Evolutionary conservation across 1,284 basidiomycete species (phyloP), one percentile per base, ranked within the genome.

Genomic region (Moesziomyces parantarcticus): DNA sequence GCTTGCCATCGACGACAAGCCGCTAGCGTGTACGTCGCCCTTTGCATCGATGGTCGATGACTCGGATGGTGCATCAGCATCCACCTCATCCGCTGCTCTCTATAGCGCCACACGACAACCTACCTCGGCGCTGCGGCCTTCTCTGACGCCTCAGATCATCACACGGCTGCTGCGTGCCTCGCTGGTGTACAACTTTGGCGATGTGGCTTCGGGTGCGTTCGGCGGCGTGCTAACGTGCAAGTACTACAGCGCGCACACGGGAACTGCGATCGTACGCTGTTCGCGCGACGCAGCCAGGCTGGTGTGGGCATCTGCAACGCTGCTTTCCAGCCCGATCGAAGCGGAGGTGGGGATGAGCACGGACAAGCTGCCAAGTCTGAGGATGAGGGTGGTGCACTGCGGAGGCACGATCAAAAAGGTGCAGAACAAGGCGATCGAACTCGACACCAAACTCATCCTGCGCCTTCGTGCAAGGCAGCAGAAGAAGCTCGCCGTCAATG

Each of bases 361-460:
- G 21, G n/a, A 10, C n/a, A 46, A 22, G 21, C 5, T 11, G 23
- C 22, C 63, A 9, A 43, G 52, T n/a, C 20, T 74, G 34, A 50
- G 75, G 41, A 64, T 74, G 6, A 40, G 67, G 13, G 71, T 74
- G 39, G 51, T 68, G 5, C 75, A 75, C 20, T 66, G 65, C 40
- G 71, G 71, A 25, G 75, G 75, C 2, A 77, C 75, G 10, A 72
- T 77, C 64, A 77, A 77, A 34, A 77, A 77, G 65, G 51, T 70
- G 7, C 75, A 77, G 49, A 60, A 61, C 52, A 63, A 67, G 14
- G 75, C 75, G 16, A 77, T 77, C 39, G 68, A 70, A 34, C 46
- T 75, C 55, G 75, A 77, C 25, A 55, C 53, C 20, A 59, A 54
- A 46, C 20, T 57, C 14, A 73, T 76, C 42, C 50, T 62, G 53